These are phyloP conservation scores for Centella asiatica DNA, from an alignment of 129 eudicot genomes.

Conservation along the genomic window DNA sequence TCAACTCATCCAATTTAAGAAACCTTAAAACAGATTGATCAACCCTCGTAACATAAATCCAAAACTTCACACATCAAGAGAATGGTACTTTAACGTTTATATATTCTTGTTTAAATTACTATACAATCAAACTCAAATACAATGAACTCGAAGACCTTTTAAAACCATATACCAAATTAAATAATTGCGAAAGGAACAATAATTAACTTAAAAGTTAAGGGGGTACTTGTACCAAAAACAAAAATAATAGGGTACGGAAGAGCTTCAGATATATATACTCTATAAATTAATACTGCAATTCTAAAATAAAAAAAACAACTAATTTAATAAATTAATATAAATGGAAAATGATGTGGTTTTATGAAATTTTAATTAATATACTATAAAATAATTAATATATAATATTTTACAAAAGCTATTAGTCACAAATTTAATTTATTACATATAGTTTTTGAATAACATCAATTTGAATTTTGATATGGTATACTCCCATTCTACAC, in stretches of 20 bases:
- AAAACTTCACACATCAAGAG: constrained; percentile 2
- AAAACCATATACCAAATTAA: background rate
- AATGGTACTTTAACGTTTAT: background rate
- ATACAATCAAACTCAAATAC: constrained; percentile 6
- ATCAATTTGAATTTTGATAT: no score
- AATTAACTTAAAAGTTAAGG: background rate
- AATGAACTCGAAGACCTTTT: background rate
- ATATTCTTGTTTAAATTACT: background rate
- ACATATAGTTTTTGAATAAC: no score
- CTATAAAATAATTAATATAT: no score
- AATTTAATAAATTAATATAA: background rate
- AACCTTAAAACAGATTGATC: background rate
- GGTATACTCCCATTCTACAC: no score
- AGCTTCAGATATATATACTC: no score
- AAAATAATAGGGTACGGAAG: constrained; percentile 5
- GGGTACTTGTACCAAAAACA: background rate
- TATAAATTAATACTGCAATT: no score
- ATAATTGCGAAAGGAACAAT: background rate
- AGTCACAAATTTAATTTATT: no score
- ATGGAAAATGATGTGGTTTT: background rate
- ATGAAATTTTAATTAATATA: no score
- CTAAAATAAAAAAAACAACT: background rate
- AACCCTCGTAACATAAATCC: background rate
- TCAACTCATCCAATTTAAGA: background rate
- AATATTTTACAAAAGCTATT: no score